Percentiles rank a stretch among this genome's conserved stretches.
These are phyloP conservation scores for Blastomyces parvus DNA, from an alignment of 2,329 filamentous ascomycete genomes.

Conservation along the genomic window DNA sequence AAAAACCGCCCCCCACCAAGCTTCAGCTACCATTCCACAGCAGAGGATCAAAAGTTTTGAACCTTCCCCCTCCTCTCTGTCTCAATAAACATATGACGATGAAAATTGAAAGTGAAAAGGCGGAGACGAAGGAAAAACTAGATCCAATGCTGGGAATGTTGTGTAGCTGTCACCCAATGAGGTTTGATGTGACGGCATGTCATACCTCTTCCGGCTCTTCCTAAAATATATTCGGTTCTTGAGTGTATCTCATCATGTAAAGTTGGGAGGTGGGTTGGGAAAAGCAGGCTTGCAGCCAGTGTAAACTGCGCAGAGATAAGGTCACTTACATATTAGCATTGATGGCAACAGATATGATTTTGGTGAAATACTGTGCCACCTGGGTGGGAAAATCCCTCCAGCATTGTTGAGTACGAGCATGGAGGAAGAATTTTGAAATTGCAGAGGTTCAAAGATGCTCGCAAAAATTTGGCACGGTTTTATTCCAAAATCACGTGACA, in stretches of 20 bases:
- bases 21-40: constrained; percentile 13
- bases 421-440: neutral
- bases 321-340: constrained; percentile 6
- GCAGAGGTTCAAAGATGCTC: neutral
- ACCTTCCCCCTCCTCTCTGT: neutral
- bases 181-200: constrained; percentile 17
- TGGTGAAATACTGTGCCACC: neutral
- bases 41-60: constrained; percentile 10
- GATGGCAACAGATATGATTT: neutral
- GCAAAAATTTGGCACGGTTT: neutral
- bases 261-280: constrained; percentile 8
- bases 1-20: constrained; percentile 14
- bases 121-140: neutral
- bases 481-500: neutral
- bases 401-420: neutral
- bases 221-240: constrained; percentile 35
- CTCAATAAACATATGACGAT: constrained; percentile 17
- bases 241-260: constrained; percentile 35
- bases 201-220: constrained; percentile 43
- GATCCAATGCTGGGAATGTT: neutral
- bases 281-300: neutral
- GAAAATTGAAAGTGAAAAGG: constrained; percentile 2
- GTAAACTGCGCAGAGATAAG: constrained; percentile 12
- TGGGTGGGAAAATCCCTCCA: neutral
- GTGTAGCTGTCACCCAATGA: constrained; percentile 1